Conservation (phyloP, 179 eudicot genomes). For the Patellifolia procumbens region DNA sequence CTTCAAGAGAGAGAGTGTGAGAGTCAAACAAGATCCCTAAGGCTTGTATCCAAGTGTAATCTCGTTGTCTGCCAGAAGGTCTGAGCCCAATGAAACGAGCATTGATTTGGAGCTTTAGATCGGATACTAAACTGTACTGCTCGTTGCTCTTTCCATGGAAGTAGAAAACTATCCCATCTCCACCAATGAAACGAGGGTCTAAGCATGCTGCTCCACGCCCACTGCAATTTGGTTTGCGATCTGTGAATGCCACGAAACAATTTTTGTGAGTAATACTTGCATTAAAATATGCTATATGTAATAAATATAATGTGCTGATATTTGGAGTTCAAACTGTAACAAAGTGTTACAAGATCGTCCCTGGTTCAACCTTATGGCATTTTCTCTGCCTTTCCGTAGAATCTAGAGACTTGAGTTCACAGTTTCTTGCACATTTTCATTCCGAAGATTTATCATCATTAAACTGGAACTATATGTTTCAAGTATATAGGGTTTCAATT, state of each 20-base stretch:
- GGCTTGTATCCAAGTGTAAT: slow-evolving; percentile 78
- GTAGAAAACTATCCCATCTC: slow-evolving; percentile 69
- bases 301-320: background rate
- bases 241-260: slow-evolving; percentile 28
- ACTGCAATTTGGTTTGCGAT: slow-evolving; percentile 55
- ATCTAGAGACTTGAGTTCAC: too few relatives aligned
- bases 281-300: background rate
- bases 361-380: background rate
- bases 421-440: too few relatives aligned
- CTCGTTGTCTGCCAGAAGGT: slow-evolving; percentile 52
- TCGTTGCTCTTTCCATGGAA: slow-evolving; percentile 72
- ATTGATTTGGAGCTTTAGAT: slow-evolving; percentile 59
- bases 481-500: background rate
- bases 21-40: slow-evolving; percentile 49
- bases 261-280: slow-evolving; percentile 9
- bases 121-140: slow-evolving; percentile 66
- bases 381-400: background rate
- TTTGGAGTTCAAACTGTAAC: background rate
- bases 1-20: slow-evolving; percentile 52
- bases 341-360: background rate
- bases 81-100: slow-evolving; percentile 68
- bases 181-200: slow-evolving; percentile 81
- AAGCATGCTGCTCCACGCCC: slow-evolving; percentile 65
- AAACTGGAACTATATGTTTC: too few relatives aligned
- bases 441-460: too few relatives aligned